Percentiles rank a stretch among this genome's conserved stretches.
These are phyloP conservation scores for Vigna hirtella DNA, from an alignment of 306 rosid genomes.

Conservation along the genomic window DNA sequence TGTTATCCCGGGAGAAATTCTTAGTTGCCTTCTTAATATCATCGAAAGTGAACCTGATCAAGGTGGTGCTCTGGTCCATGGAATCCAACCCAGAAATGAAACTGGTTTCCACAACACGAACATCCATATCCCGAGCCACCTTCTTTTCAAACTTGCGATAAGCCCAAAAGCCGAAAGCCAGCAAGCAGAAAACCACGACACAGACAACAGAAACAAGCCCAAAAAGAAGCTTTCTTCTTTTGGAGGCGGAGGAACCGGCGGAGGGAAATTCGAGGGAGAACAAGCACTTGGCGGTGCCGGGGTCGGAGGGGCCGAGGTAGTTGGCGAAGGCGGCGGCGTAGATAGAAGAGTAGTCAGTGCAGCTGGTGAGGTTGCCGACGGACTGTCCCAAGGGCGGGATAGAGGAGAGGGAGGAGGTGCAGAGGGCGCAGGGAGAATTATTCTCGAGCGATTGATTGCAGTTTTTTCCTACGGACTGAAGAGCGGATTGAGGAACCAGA, in stretches of 20 bases:
- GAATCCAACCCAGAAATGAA: conserved; percentile 68
- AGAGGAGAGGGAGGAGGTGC: conserved; percentile 56
- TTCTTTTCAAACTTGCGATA: conserved; percentile 43
- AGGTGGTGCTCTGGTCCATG: conserved; percentile 70
- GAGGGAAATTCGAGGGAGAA: conserved; percentile 50
- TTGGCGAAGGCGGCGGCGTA: conserved; percentile 79
- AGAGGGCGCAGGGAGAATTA: conserved; percentile 80
- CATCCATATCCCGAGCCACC: conserved; percentile 36
- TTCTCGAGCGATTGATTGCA: conserved; percentile 70
- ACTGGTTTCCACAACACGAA: conserved; percentile 47
- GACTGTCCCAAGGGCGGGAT: conserved; percentile 55
- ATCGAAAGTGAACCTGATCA: conserved; percentile 71
- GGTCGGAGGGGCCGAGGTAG: conserved; percentile 63
- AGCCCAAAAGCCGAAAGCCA: conserved; percentile 53
- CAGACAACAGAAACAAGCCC: conserved; percentile 52
- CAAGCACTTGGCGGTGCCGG: conserved; percentile 74
- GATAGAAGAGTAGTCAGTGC: conserved; percentile 58
- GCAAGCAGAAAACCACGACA: conserved; percentile 39
- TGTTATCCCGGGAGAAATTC: conserved; percentile 71
- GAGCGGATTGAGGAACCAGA: conserved; percentile 19
- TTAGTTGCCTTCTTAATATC: conserved; percentile 78
- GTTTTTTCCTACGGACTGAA: conserved; percentile 23
- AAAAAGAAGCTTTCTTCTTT: conserved; percentile 43
- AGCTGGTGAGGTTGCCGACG: conserved; percentile 67
- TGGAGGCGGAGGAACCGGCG: conserved; percentile 28